Evolutionary conservation across 768 basidiomycete genomes (phyloP).

Genomic region (Amanita polypyramis): DNA sequence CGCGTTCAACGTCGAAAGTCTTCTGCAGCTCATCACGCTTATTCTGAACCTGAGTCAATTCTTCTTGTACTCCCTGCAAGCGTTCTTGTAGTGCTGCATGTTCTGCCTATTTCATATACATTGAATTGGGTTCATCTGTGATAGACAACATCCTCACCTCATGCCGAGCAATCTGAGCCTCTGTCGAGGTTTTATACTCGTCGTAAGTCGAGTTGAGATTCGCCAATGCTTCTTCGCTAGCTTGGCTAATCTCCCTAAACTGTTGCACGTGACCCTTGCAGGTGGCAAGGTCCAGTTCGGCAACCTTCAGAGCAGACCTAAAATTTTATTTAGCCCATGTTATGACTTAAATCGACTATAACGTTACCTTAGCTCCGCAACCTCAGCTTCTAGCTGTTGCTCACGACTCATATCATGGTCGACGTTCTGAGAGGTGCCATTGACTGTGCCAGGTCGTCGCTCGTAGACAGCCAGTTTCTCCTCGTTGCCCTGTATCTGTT

Average conservation of each 20-base stretch:
- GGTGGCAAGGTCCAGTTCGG: constrained; percentile 65
- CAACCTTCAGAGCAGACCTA: constrained; percentile 67
- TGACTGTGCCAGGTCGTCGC: constrained; percentile 36
- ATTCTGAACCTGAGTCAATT: constrained; percentile 35
- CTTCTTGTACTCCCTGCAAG: constrained; percentile 41
- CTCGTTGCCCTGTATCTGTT: constrained; percentile 61
- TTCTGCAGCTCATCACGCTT: constrained; percentile 52
- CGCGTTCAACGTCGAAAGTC: constrained; percentile 57
- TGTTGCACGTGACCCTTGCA: constrained; percentile 70
- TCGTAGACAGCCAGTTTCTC: constrained; percentile 88
- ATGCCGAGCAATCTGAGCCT: constrained; percentile 53
- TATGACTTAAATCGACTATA: neutral
- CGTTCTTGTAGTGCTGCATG: constrained; percentile 53
- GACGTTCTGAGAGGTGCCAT: constrained; percentile 20
- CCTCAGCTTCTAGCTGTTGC: constrained; percentile 74
- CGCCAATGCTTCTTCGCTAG: constrained; percentile 68
- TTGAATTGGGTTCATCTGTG: neutral
- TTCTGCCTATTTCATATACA: constrained; percentile 39
- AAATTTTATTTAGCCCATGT: neutral
- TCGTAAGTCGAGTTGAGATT: constrained; percentile 66
- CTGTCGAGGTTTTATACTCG: constrained; percentile 66
- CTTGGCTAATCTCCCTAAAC: constrained; percentile 78
- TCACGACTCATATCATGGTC: constrained; percentile 50
- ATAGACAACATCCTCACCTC: constrained; percentile 36
- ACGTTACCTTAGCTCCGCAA: constrained; percentile 72